Evolutionary conservation across 2,329 filamentous ascomycete genomes (phyloP).

Genomic region (Neofusicoccum cordaticola): DNA sequence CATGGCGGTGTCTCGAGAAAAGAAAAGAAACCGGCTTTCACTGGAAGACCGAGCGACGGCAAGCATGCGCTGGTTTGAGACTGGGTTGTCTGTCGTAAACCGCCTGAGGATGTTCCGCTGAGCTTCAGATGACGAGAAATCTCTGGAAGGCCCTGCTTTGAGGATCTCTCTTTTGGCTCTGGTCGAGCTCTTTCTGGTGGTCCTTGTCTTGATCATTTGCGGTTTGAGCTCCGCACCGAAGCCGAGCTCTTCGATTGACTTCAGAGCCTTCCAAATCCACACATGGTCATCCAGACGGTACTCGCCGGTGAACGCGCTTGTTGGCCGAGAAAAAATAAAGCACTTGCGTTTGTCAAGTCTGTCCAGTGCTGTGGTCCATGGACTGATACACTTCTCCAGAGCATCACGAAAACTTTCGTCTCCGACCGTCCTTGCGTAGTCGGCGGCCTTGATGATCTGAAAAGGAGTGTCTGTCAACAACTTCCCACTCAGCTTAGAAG

Average conservation of each 20-base stretch:
- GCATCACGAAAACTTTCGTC: background rate
- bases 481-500: background rate
- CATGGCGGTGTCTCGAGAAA: constrained; percentile 17
- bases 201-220: background rate
- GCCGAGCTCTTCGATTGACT: background rate
- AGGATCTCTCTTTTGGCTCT: background rate
- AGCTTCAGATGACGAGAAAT: background rate
- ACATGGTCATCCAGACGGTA: constrained; percentile 12
- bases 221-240: background rate
- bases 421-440: background rate
- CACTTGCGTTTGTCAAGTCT: background rate
- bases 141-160: background rate
- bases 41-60: constrained; percentile 7
- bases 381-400: background rate
- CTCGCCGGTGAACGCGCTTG: background rate
- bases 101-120: background rate
- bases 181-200: background rate
- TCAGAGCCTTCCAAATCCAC: constrained; percentile 15
- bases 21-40: constrained; percentile 18
- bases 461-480: background rate
- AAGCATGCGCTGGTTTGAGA: constrained; percentile 15
- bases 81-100: background rate
- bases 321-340: background rate
- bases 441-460: constrained; percentile 4
- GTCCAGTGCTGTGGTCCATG: background rate